Base-by-base conservation (phyloP, 768 basidiomycete species). In the Suillus americanus region DNA sequence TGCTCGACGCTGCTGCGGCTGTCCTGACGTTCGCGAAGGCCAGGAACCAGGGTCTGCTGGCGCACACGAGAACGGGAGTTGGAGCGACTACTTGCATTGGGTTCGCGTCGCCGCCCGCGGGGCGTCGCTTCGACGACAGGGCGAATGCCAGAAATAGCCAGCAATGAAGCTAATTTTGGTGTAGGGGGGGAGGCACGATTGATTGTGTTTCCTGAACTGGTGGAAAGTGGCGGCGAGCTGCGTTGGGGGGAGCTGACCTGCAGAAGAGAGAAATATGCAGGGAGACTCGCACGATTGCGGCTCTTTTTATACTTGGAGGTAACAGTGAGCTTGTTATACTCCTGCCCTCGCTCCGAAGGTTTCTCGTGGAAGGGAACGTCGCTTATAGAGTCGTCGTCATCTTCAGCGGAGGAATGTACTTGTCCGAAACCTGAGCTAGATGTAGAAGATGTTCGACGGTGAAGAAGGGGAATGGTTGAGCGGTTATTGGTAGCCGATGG, bases 201-300 rank as follows among this genome's bases (percentile, higher is more conserved):
- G 66, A 80, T 75, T 33, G 82, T 82, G 66, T 80, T 76, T 43
- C 75, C 80, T 55, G 86, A 84, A 53, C 84, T 82, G 57, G 80
- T 79, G 12, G 84, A 80, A 43, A 66, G 65, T 50, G 60, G 69
- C 23, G 62, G 82, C 62, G 68, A 71, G 59, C 41, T 82, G 78
- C 61, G 85, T 80, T 53, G 78, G 64, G 69, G 75, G 57, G 80
- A 81, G 67, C 76, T 78, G 68, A 86, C 78, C 72, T 87, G 85
- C 45, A 92, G 82, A 64, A 91, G 81, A 55, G 89, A 90, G 74
- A 92, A 92, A 75, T 86, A 90, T 23, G 89, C 85, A 25, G 90
- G 90, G 35, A 92, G 83, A 73, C 87, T 89, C 53, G 87, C 86
- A 73, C 90, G 89, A 74, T 87, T 89, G 70, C 85, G 87, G 69